Evolutionary conservation across 305 asterid genomes (phyloP).

Genomic region (Andrographis paniculata): DNA sequence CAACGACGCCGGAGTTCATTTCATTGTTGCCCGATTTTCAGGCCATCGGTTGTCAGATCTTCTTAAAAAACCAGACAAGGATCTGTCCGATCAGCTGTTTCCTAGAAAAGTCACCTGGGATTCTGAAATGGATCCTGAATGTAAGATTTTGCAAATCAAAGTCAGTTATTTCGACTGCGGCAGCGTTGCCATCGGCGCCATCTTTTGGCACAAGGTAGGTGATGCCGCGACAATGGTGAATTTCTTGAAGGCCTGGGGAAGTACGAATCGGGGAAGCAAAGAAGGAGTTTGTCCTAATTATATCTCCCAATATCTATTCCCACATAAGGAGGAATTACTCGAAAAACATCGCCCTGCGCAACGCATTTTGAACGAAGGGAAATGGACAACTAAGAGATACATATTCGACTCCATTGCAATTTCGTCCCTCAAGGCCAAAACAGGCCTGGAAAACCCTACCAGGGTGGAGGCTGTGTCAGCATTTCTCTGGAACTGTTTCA

Average conservation of each 20-base stretch:
- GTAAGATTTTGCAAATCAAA: constrained; percentile 6
- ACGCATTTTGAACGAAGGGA: constrained; percentile 2
- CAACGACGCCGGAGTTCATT: constrained; percentile 16
- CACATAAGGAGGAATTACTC: constrained; percentile 3
- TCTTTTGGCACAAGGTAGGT: constrained; percentile 8
- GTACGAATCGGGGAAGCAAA: neutral
- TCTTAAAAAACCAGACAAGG: constrained; percentile 5
- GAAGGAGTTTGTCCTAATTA: constrained; percentile 11
- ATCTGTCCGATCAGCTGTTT: neutral
- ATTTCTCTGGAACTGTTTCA: no score
- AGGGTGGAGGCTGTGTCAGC: constrained; percentile 24
- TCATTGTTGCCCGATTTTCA: constrained; percentile 8
- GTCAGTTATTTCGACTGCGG: constrained; percentile 17
- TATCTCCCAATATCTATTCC: constrained; percentile 11
- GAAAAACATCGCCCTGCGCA: no score
- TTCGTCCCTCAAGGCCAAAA: constrained; percentile 12
- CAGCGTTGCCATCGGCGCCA: constrained; percentile 3
- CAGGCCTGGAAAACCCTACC: constrained; percentile 4
- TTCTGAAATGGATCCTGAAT: neutral
- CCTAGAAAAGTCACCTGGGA: neutral
- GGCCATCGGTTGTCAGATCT: constrained; percentile 1
- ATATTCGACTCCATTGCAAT: constrained; percentile 16
- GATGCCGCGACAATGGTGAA: constrained; percentile 11
- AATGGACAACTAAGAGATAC: constrained; percentile 8
- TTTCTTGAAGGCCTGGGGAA: constrained; percentile 18